Base-by-base conservation (phyloP, 2,329 filamentous ascomycete species). In the Thelonectria blattea region DNA sequence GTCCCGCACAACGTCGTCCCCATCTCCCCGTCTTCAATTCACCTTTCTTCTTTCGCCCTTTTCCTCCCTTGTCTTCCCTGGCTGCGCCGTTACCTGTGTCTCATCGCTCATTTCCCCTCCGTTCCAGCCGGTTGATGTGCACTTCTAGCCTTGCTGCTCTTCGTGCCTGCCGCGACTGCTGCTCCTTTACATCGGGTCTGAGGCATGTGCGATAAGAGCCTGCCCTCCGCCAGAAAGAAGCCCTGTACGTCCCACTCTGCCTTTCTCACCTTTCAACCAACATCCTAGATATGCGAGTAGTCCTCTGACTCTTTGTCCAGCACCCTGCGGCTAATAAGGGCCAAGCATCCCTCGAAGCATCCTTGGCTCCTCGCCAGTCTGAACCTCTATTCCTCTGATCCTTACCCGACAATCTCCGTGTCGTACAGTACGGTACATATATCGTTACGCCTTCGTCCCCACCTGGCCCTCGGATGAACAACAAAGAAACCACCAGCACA, bases 171-270 rank as follows among this genome's bases (percentile, higher is more conserved):
- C 60, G 58, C 55, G 63, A 10, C 48, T 51, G 22, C 54, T 27
- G 45, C 50, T 52, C 34, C 45, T 55, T 30, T 30, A 30, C 27
- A 10, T 30, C 52, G 22, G 56, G 58, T 55, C 47, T 52, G 24
- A 66, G 66, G 66, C 60, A 70, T 70, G 67, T 69, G 63, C 61
- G 52, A 67, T 51, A 55, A 63, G 58, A 64, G 46, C 47, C 51
- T 49, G 49, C 52, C 34, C 58, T 52, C 52, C 66, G 56, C 52
- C 61, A 65, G 42, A 67, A 61, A 62, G 51, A 68, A 69, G 60
- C 64, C 50, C 54, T 60, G 61, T 69, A 55, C 62, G 63, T 61
- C 61, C 52, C 47, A 56, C 53, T 47, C 59, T 65, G 53, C 51
- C 39, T 43, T 48, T 61, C 49, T 43, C 46, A 61, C 49, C 52